A percentile compares a stretch with the other conserved stretches of the same genome.
phyloP scores from a whole-genome alignment of 495 filamentous ascomycete species.

The Lentithecium fluviatile region DNA sequence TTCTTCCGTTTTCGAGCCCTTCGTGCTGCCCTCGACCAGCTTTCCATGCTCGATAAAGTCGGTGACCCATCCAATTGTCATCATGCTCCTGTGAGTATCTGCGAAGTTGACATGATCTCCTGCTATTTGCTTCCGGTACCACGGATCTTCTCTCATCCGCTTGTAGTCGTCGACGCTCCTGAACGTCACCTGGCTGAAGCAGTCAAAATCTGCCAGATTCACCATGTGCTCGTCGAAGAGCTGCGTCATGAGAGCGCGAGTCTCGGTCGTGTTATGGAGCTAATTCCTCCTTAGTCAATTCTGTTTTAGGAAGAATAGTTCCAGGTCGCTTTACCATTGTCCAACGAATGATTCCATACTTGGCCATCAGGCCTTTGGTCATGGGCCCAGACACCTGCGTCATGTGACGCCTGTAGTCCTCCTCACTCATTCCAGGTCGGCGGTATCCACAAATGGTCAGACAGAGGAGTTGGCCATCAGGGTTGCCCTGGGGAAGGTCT shows the following conservation, averaged over 20 bases:
- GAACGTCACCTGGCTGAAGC: slow-evolving; percentile 48
- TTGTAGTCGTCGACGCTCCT: slow-evolving; percentile 42
- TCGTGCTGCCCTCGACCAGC: background rate
- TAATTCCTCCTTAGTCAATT: background rate
- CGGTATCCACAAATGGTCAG: slow-evolving; percentile 44
- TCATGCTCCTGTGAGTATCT: background rate
- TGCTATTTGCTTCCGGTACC: background rate
- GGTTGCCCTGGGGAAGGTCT: background rate
- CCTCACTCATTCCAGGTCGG: slow-evolving; percentile 48
- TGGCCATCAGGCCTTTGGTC: slow-evolving; percentile 48
- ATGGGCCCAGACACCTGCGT: slow-evolving; percentile 47
- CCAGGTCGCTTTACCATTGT: background rate
- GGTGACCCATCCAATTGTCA: background rate
- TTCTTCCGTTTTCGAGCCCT: too few species aligned
- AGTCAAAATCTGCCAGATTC: slow-evolving; percentile 48
- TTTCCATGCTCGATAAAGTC: background rate
- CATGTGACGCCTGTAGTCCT: slow-evolving; percentile 34
- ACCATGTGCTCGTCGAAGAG: slow-evolving; percentile 45
- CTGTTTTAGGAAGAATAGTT: background rate
- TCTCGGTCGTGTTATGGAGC: background rate
- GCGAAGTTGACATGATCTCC: background rate
- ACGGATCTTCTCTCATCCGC: background rate
- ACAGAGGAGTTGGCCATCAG: background rate
- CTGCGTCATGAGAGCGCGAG: slow-evolving; percentile 33
- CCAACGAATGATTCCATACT: slow-evolving; percentile 45